Evolutionary conservation across 371 early-diverging fungal genomes (phyloP).

Genomic region (Circinella minor): DNA sequence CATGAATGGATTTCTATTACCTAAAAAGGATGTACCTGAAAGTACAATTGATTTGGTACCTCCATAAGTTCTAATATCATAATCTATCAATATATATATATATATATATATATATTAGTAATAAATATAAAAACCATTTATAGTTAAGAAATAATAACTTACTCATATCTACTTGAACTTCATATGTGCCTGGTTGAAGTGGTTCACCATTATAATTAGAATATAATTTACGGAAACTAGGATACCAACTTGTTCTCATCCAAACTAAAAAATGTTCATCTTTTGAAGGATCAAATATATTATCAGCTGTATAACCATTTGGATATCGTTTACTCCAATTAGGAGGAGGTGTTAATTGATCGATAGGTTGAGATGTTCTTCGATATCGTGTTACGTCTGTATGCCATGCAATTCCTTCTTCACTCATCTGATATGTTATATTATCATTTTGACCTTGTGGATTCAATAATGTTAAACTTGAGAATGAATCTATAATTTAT

Average conservation of each 20-base stretch:
- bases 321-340: constrained; percentile 62
- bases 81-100: constrained; percentile 57
- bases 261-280: constrained; percentile 91
- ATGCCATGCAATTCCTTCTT: constrained; percentile 82
- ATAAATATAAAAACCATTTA: no score
- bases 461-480: constrained; percentile 48
- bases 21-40: constrained; percentile 92
- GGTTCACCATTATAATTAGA: constrained; percentile 59
- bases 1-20: constrained; percentile 95
- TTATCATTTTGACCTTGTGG: constrained; percentile 39
- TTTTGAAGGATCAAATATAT: constrained; percentile 64
- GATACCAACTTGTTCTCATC: constrained; percentile 93
- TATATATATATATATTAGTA: no score
- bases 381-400: constrained; percentile 70
- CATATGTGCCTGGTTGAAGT: constrained; percentile 59
- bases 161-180: constrained; percentile 61
- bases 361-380: constrained; percentile 45
- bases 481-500: constrained; percentile 49
- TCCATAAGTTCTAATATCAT: constrained; percentile 80
- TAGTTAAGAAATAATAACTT: constrained; percentile 14
- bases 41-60: constrained; percentile 95
- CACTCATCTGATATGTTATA: constrained; percentile 47
- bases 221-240: constrained; percentile 91
- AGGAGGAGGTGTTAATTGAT: constrained; percentile 66
- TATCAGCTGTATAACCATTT: constrained; percentile 47